These are phyloP conservation scores for Sarocladium kiliense DNA, from an alignment of 2,329 filamentous ascomycete genomes.

Conservation along the genomic window DNA sequence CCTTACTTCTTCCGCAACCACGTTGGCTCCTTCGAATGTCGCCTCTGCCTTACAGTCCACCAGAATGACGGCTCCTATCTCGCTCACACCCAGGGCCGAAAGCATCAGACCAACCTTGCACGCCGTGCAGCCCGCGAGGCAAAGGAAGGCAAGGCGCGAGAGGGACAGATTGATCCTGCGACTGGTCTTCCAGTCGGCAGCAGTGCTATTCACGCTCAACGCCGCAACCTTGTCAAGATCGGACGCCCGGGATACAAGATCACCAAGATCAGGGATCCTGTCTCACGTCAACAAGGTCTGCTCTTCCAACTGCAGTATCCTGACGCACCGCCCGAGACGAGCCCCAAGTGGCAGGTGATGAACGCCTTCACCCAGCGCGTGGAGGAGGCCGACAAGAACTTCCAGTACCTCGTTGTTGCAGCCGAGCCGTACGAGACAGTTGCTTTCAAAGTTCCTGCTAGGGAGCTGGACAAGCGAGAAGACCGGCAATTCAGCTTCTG, in stretches of 20 bases:
- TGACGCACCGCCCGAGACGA: constrained; percentile 68
- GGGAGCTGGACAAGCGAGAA: constrained; percentile 86
- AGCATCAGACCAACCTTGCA: constrained; percentile 97
- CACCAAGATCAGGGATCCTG: constrained; percentile 86
- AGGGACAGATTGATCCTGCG: constrained; percentile 55
- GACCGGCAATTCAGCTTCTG: constrained; percentile 92
- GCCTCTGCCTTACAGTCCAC: constrained; percentile 93
- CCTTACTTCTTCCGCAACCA: constrained; percentile 99
- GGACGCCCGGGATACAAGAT: constrained; percentile 96
- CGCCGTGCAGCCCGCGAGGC: constrained; percentile 93
- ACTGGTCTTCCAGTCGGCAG: constrained; percentile 64
- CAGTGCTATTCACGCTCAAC: constrained; percentile 51
- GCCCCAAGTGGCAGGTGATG: constrained; percentile 91
- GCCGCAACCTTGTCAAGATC: constrained; percentile 87
- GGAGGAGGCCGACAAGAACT: constrained; percentile 90
- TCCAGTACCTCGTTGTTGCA: constrained; percentile 90
- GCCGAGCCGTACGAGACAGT: constrained; percentile 98
- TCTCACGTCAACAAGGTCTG: constrained; percentile 82
- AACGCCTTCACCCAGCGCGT: constrained; percentile 94
- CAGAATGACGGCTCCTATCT: constrained; percentile 99
- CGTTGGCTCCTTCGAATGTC: constrained; percentile 95
- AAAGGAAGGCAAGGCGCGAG: constrained; percentile 66
- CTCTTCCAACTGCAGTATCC: constrained; percentile 97
- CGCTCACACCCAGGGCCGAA: constrained; percentile 95
- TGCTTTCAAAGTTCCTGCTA: constrained; percentile 89